These are phyloP conservation scores for Podaxis carcinomalis DNA, from an alignment of 768 basidiomycete genomes.

Conservation along the genomic window DNA sequence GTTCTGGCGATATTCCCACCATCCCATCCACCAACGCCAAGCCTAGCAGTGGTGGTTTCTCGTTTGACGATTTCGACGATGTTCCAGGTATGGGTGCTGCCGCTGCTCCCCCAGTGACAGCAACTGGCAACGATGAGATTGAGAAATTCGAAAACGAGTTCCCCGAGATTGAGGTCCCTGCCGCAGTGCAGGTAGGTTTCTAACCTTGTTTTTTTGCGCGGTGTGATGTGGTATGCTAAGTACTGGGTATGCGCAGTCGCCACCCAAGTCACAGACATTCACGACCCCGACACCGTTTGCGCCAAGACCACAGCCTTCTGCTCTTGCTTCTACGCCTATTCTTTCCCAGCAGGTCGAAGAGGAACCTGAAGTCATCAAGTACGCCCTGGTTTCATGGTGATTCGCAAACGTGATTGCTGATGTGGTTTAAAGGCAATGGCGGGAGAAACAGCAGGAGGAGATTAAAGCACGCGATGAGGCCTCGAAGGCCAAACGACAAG, in stretches of 20 bases:
- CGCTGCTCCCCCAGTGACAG: conserved; percentile 46
- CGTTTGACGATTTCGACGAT: conserved; percentile 65
- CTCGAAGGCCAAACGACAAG: conserved; percentile 72
- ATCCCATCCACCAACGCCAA: conserved; percentile 26
- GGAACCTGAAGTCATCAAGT: conserved; percentile 87
- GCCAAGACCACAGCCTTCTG: conserved; percentile 71
- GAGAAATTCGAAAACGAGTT: conserved; percentile 85
- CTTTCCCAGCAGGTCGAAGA: conserved; percentile 69
- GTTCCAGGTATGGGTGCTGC: conserved; percentile 24
- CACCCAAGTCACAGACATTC: conserved; percentile 36
- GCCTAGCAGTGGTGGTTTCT: conserved; percentile 46
- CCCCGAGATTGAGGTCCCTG: conserved; percentile 64
- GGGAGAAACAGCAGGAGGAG: conserved; percentile 79
- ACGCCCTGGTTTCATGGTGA: conserved; percentile 17
- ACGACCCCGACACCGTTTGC: conserved; percentile 51
- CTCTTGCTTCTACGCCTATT: conserved; percentile 69
- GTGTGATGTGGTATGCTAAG: not conserved
- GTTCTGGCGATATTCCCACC: conserved; percentile 48
- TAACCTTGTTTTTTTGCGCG: not conserved
- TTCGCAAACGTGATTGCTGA: not conserved
- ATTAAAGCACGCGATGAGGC: conserved; percentile 81
- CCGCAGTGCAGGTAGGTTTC: conserved; percentile 21
- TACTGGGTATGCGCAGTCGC: conserved; percentile 25
- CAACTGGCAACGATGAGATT: conserved; percentile 83
- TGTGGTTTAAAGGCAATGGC: conserved; percentile 64